Percentiles rank a stretch among this genome's conserved stretches.
Conservation (phyloP, 2,329 filamentous ascomycete genomes). For the Penicillium brevicompactum region DNA sequence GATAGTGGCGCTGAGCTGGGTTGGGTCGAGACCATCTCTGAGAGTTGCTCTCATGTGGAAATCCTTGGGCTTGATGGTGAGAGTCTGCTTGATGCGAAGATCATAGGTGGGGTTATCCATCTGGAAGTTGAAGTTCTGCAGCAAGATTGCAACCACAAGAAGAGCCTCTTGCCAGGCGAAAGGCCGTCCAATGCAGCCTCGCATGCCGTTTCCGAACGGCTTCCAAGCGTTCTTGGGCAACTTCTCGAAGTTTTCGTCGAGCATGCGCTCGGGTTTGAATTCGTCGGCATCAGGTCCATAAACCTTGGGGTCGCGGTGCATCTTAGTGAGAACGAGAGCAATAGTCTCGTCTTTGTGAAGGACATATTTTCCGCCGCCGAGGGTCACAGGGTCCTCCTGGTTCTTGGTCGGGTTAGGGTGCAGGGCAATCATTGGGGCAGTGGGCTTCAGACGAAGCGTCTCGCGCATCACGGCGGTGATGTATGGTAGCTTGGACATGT, state of each 20-base stretch:
- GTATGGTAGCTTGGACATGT: slow-evolving; percentile 66
- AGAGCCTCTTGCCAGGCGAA: slow-evolving; percentile 76
- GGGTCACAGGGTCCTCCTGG: slow-evolving; percentile 45
- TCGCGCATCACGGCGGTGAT: slow-evolving; percentile 67
- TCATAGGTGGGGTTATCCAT: slow-evolving; percentile 58
- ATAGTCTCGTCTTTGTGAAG: slow-evolving; percentile 57
- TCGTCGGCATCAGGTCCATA: slow-evolving; percentile 66
- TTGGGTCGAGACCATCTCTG: slow-evolving; percentile 51
- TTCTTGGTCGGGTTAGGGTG: slow-evolving; percentile 49
- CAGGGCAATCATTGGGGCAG: slow-evolving; percentile 58
- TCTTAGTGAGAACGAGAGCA: slow-evolving; percentile 52
- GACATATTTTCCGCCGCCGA: slow-evolving; percentile 65
- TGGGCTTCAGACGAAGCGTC: slow-evolving; percentile 62
- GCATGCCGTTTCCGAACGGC: slow-evolving; percentile 72
- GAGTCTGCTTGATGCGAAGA: slow-evolving; percentile 41
- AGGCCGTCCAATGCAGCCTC: slow-evolving; percentile 70
- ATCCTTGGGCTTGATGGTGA: slow-evolving; percentile 52
- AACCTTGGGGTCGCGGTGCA: slow-evolving; percentile 65
- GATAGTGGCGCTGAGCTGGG: slow-evolving; percentile 44
- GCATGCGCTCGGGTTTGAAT: slow-evolving; percentile 72
- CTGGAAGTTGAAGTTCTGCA: slow-evolving; percentile 72
- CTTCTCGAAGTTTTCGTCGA: slow-evolving; percentile 67
- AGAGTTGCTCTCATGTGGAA: slow-evolving; percentile 64
- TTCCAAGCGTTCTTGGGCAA: slow-evolving; percentile 68
- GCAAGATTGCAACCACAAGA: slow-evolving; percentile 62